phyloP scores from a whole-genome alignment of 345 rosid species.

The Citrus hindsii region DNA sequence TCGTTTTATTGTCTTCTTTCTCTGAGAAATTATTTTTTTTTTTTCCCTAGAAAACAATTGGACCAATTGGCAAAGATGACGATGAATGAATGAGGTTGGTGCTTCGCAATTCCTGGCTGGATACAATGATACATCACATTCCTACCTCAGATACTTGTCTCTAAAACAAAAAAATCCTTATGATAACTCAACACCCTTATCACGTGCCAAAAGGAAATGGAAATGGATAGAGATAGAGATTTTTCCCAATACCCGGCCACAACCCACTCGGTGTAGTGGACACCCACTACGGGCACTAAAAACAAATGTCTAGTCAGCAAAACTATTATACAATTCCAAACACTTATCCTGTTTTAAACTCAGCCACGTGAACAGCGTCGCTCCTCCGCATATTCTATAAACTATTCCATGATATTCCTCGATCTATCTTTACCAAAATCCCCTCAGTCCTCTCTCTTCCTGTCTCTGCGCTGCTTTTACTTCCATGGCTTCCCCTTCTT shows the following conservation, averaged over 20 bases:
- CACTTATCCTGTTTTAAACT: not conserved
- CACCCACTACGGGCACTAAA: not conserved
- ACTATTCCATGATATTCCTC: not conserved
- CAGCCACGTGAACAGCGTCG: not conserved
- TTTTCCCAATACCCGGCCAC: not conserved
- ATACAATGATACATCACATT: fast-evolving
- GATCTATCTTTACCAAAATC: not conserved
- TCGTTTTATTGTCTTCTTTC: no score
- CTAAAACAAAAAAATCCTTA: no score
- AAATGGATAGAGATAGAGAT: not conserved
- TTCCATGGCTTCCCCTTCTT: slow-evolving; percentile 32
- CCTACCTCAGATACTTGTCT: no score
- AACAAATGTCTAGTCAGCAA: not conserved
- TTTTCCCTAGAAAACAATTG: no score
- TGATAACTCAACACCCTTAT: not conserved
- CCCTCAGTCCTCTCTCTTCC: not conserved
- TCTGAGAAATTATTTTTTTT: no score
- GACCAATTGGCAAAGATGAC: no score
- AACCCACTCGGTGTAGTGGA: not conserved
- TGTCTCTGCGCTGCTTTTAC: not conserved
- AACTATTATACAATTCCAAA: not conserved
- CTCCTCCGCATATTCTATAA: not conserved
- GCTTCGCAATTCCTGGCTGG: no score
- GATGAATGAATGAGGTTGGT: no score
- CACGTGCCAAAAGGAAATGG: not conserved